Evolutionary conservation across 805 yeast species (phyloP), one percentile per base, ranked within the genome.

Genomic region (Hanseniaspora occidentalis): DNA sequence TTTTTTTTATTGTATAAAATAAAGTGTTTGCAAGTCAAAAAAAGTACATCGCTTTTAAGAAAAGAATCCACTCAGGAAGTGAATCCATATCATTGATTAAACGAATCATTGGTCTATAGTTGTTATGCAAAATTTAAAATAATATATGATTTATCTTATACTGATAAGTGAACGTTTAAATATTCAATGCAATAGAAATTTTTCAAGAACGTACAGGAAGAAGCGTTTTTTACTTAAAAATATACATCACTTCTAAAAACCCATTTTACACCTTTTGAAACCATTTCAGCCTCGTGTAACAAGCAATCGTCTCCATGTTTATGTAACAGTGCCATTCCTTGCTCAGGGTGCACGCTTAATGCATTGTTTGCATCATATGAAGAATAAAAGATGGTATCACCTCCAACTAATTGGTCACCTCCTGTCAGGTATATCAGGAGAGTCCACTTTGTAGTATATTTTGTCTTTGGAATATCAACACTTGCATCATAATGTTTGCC

Each of bases 271-370:
- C 82, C 84, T 2, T 47, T 52, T 6, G 47, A 53, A 0, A 77
- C 80, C 37, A 62, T 43, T 44, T 70, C 70, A 2, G 73, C 81
- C 45, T 76, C 81, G 47, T 77, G 84, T 37, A 65, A 52, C 44
- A 77, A 50, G 52, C 83, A 77, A 45, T 75, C 79, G 44, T 72
- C 75, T 0, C 84, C 82, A 51, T 77, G 84, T 47, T 75, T 75
- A 49, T 77, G 84, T 36, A 77, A 54, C 33, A 77, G 58, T 0
- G 77, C 79, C 69, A 69, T 61, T 0, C 82, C 84, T 42, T 60
- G 64, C 14, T 52, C 49, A 0, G 81, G 80, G 41, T 66, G 69
- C 2, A 73, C 61, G 13, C 58, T 58, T 21, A 62, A 46, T 1
- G 59, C 57, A 17, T 51, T 45, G 2, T 47, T 16, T 17, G 26